Percentiles rank a stretch among this genome's conserved stretches.
These are phyloP conservation scores for Phaeosphaeria sp. DNA, from an alignment of 2,329 filamentous ascomycete genomes.

Conservation along the genomic window DNA sequence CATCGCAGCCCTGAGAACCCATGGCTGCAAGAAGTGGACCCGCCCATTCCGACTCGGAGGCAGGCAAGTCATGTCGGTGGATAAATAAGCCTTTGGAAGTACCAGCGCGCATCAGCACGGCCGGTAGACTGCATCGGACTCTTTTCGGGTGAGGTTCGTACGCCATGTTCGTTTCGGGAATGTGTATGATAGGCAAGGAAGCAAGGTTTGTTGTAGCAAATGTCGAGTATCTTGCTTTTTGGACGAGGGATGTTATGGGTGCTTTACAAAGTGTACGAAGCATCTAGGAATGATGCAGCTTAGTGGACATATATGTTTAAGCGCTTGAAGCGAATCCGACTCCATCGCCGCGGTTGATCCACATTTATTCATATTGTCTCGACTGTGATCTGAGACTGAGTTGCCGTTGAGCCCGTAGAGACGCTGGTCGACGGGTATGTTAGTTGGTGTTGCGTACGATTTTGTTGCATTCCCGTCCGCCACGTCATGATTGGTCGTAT, in stretches of 20 bases:
- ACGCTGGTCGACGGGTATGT: not conserved
- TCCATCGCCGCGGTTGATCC: not conserved
- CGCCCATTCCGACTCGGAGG: slow-evolving; percentile 55
- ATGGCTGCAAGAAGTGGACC: slow-evolving; percentile 65
- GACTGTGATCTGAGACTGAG: not conserved
- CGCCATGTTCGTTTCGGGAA: slow-evolving; percentile 7
- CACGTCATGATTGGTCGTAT: not conserved
- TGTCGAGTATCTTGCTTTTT: not conserved
- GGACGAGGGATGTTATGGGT: not conserved
- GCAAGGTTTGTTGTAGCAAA: not conserved
- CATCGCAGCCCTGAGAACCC: slow-evolving; percentile 70
- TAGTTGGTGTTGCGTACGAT: not conserved
- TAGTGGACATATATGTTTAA: not conserved
- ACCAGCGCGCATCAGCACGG: slow-evolving; percentile 50
- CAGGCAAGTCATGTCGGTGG: slow-evolving; percentile 59
- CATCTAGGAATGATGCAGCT: not conserved
- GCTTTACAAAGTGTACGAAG: not conserved
- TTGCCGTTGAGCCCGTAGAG: not conserved
- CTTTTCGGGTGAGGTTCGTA: slow-evolving; percentile 17
- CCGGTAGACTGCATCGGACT: slow-evolving; percentile 34
- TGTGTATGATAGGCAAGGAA: slow-evolving; percentile 1
- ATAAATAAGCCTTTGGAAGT: slow-evolving; percentile 52
- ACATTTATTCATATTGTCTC: not conserved
- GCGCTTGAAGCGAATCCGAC: not conserved
- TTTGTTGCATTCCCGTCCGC: not conserved